Evolutionary conservation across 331 rosid species (phyloP).

Genomic region (Pyrus hybrid): DNA sequence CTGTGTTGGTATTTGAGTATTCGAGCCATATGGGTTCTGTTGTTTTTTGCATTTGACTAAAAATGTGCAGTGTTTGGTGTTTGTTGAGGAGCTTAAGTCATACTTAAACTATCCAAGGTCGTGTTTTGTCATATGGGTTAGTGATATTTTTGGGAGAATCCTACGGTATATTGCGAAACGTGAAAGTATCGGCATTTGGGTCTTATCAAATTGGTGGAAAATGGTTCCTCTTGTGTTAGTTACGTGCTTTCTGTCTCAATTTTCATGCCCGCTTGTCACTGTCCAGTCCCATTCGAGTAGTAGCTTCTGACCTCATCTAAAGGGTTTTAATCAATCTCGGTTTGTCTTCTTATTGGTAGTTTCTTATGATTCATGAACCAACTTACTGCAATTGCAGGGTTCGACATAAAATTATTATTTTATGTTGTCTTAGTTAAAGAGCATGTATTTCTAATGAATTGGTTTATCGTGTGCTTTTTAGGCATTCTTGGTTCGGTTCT

Average conservation of each 20-base stretch:
- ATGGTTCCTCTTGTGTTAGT: background rate
- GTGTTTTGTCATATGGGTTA: background rate
- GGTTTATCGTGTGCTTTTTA: slow-evolving; percentile 19
- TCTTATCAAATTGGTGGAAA: background rate
- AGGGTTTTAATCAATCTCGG: background rate
- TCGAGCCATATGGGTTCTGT: background rate
- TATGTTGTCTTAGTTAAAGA: background rate
- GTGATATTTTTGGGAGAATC: background rate
- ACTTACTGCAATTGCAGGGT: background rate
- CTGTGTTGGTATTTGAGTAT: background rate
- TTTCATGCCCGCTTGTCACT: background rate
- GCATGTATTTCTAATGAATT: background rate
- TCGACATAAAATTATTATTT: background rate
- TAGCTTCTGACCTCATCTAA: background rate
- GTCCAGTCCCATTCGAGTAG: background rate
- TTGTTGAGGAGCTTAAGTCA: background rate
- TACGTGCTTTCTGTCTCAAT: background rate
- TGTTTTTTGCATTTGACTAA: background rate
- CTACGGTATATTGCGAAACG: background rate
- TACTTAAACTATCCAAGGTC: background rate
- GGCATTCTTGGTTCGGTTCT: slow-evolving; percentile 85
- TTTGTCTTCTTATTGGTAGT: background rate
- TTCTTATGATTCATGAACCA: background rate
- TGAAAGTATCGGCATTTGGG: background rate
- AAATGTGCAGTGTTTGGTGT: background rate